Conservation (phyloP, 164 flowering plant species). For the Vitis cinerea region DNA sequence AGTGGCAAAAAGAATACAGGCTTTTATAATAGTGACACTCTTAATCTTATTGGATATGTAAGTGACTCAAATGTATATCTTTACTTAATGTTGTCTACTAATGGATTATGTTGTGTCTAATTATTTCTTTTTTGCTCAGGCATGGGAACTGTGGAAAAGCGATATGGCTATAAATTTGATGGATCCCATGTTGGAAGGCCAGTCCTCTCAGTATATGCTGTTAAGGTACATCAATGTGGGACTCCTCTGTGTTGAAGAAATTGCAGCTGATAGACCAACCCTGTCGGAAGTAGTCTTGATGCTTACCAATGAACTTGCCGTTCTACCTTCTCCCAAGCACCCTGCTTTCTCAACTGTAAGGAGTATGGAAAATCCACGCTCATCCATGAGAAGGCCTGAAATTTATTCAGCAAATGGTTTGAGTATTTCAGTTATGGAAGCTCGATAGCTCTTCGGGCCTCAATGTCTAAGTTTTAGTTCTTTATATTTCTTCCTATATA, state of each 20-base stretch:
- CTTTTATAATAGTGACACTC: too few species aligned
- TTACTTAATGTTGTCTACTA: too few species aligned
- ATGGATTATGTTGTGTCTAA: too few species aligned
- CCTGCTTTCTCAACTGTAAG: conserved; percentile 11
- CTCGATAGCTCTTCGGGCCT: not conserved
- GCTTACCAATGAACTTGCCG: conserved; percentile 12
- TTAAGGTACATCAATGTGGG: conserved; percentile 17
- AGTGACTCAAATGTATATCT: too few species aligned
- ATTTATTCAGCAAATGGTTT: conserved; percentile 1
- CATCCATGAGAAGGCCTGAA: not conserved
- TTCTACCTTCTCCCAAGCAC: conserved; percentile 13
- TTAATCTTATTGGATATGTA: too few species aligned
- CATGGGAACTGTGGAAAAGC: conserved; percentile 20
- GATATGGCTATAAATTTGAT: conserved; percentile 7
- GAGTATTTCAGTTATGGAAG: conserved; percentile 1
- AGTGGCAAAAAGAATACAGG: too few species aligned
- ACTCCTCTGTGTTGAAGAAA: conserved; percentile 24
- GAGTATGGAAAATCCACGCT: not conserved
- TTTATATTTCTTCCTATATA: too few species aligned
- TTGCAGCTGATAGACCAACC: conserved; percentile 21
- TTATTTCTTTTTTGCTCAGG: conserved; percentile 5
- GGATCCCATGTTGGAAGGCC: conserved; percentile 11
- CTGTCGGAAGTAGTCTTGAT: conserved; percentile 18
- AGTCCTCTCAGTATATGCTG: not conserved
- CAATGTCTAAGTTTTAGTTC: too few species aligned